phyloP scores from a whole-genome alignment of 2,329 filamentous ascomycete genomes.

The Tolypocladium tundrense region DNA sequence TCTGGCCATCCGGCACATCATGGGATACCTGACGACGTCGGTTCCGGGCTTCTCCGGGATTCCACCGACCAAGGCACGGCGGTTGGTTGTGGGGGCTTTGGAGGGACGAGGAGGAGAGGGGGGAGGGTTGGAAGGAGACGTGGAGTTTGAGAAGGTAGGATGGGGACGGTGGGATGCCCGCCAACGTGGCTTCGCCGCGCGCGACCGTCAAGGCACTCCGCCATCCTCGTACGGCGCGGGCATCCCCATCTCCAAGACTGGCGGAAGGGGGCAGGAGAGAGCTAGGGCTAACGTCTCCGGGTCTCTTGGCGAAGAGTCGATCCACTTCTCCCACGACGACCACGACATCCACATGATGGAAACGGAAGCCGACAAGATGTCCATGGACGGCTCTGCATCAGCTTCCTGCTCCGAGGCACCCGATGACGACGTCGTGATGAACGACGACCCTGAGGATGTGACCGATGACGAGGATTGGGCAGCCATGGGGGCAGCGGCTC shows the following conservation, averaged over 20 bases:
- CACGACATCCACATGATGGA: constrained; percentile 60
- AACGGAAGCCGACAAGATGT: constrained; percentile 93
- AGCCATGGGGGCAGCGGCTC: constrained; percentile 72
- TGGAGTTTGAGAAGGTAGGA: constrained; percentile 89
- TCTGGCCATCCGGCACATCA: constrained; percentile 87
- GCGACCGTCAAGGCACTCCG: constrained; percentile 32
- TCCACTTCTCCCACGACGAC: constrained; percentile 66
- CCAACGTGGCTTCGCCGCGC: constrained; percentile 52
- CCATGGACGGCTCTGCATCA: constrained; percentile 58
- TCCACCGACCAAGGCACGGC: constrained; percentile 77
- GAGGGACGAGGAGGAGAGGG: constrained; percentile 64
- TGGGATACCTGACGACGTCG: constrained; percentile 85
- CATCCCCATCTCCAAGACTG: constrained; percentile 45
- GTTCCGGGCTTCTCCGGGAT: constrained; percentile 89
- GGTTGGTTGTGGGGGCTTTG: constrained; percentile 83
- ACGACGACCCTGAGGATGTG: constrained; percentile 71
- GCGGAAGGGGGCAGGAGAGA: constrained; percentile 33
- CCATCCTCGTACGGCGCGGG: constrained; percentile 33
- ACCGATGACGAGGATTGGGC: constrained; percentile 98
- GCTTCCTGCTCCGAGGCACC: constrained; percentile 69
- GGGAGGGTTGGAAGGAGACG: constrained; percentile 55
- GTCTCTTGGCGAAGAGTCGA: constrained; percentile 60
- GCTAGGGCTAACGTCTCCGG: constrained; percentile 38
- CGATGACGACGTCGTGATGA: constrained; percentile 55
- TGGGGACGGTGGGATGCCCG: constrained; percentile 95